Evolutionary conservation across 2,329 filamentous ascomycete species (phyloP).

Genomic region (Fusarium buxicola): DNA sequence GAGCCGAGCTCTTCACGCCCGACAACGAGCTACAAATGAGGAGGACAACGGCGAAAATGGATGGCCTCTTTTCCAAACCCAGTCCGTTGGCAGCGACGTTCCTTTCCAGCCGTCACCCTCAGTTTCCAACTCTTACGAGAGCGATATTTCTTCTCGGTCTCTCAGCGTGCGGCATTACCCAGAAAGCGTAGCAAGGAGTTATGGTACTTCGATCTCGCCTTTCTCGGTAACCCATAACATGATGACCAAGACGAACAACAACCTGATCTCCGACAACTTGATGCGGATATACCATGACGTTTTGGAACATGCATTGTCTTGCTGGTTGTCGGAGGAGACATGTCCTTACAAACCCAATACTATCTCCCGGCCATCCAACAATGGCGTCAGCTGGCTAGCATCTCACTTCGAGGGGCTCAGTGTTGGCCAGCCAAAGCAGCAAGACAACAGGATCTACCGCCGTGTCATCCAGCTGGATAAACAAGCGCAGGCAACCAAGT

Average conservation of each 20-base stretch:
- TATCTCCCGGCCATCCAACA: constrained; percentile 36
- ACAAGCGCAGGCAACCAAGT: constrained; percentile 53
- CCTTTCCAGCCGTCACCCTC: constrained; percentile 45
- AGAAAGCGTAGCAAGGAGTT: constrained; percentile 43
- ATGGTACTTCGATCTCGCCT: constrained; percentile 43
- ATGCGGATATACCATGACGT: constrained; percentile 64
- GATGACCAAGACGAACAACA: constrained; percentile 44
- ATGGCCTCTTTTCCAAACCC: constrained; percentile 43
- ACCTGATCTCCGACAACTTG: constrained; percentile 44
- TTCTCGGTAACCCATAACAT: constrained; percentile 45
- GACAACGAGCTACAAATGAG: constrained; percentile 35
- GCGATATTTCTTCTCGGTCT: constrained; percentile 43
- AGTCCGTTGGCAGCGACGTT: constrained; percentile 38
- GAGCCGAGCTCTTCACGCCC: constrained; percentile 29
- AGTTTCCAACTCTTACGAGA: constrained; percentile 45
- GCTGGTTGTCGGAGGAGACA: constrained; percentile 65
- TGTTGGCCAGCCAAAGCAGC: constrained; percentile 44
- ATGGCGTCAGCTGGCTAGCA: constrained; percentile 46
- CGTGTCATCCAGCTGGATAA: constrained; percentile 62
- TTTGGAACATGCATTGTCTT: constrained; percentile 63
- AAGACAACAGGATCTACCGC: constrained; percentile 60
- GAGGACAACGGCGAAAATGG: constrained; percentile 44
- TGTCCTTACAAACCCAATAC: constrained; percentile 58
- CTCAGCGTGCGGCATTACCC: constrained; percentile 43
- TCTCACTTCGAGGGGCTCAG: constrained; percentile 43